phyloP scores from a whole-genome alignment of 768 basidiomycete species.

The Inosperma sp. region DNA sequence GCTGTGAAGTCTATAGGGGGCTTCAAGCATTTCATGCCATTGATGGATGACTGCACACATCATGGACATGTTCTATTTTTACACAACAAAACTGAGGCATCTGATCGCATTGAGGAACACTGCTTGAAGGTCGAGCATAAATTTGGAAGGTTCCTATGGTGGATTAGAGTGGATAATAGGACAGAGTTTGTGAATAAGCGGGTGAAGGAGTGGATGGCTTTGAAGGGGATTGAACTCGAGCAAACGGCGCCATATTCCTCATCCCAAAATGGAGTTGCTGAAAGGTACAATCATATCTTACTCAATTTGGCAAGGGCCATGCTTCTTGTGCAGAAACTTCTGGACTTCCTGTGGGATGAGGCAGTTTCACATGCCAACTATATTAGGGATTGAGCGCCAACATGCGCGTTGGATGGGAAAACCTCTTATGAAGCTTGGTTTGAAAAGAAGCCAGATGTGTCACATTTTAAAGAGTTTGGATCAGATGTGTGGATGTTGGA shows the following conservation, averaged over 20 bases:
- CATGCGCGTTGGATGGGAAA: constrained; percentile 14
- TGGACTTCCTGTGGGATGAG: constrained; percentile 30
- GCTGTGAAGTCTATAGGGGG: constrained; percentile 15
- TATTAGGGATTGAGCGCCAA: constrained; percentile 27
- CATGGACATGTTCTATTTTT: constrained; percentile 11
- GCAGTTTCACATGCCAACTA: constrained; percentile 26
- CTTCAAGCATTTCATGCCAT: constrained; percentile 23
- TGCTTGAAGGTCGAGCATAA: constrained; percentile 13
- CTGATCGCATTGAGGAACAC: constrained; percentile 17
- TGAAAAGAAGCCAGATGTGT: constrained; percentile 21
- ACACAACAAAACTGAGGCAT: constrained; percentile 15
- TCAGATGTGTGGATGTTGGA: constrained; percentile 23
- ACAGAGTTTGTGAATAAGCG: constrained; percentile 27
- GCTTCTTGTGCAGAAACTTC: constrained; percentile 27
- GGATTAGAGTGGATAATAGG: constrained; percentile 28
- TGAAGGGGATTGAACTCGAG: constrained; percentile 28
- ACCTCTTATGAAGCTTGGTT: constrained; percentile 24
- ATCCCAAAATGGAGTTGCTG: constrained; percentile 38
- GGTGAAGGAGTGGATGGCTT: constrained; percentile 18
- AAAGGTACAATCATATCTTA: constrained; percentile 32
- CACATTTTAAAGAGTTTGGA: constrained; percentile 25
- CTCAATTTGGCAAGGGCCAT: constrained; percentile 29
- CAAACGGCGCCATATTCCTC: constrained; percentile 33
- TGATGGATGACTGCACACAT: constrained; percentile 22
- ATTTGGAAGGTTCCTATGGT: constrained; percentile 1